These are phyloP conservation scores for Leccinum sublutescens DNA, from an alignment of 768 basidiomycete genomes.

Conservation along the genomic window DNA sequence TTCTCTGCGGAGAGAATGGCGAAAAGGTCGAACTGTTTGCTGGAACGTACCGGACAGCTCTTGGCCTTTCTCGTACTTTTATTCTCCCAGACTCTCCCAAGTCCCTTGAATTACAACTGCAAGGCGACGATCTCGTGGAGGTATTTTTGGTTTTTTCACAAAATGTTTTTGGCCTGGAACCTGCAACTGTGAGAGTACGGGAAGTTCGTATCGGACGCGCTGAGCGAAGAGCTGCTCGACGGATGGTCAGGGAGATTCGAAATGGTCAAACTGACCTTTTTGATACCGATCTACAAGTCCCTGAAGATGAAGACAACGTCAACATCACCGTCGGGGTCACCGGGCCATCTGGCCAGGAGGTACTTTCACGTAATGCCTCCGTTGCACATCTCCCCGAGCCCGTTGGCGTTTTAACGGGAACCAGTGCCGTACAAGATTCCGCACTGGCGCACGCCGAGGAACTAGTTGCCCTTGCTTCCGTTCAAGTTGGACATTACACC, in stretches of 20 bases:
- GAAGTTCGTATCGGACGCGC: conserved; percentile 90
- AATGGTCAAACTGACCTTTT: conserved; percentile 44
- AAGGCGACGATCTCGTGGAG: conserved; percentile 91
- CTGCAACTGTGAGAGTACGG: conserved; percentile 90
- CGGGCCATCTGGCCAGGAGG: conserved; percentile 42
- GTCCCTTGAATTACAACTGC: conserved; percentile 82
- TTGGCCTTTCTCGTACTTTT: conserved; percentile 89
- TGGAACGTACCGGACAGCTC: conserved; percentile 85
- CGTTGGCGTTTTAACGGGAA: conserved; percentile 30
- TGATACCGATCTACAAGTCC: conserved; percentile 43
- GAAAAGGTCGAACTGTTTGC: conserved; percentile 95
- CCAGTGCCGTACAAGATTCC: conserved; percentile 28
- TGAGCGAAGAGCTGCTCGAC: conserved; percentile 79
- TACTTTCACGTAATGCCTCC: conserved; percentile 30
- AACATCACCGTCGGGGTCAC: conserved; percentile 65
- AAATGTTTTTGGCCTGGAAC: conserved; percentile 90
- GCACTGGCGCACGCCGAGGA: conserved; percentile 59
- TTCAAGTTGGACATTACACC: conserved; percentile 80
- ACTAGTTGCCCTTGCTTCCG: conserved; percentile 60
- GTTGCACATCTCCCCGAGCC: conserved; percentile 26
- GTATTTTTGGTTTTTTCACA: conserved; percentile 89
- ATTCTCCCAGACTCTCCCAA: conserved; percentile 89
- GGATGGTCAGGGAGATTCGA: conserved; percentile 70
- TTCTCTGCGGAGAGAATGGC: conserved; percentile 87
- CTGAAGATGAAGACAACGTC: conserved; percentile 54